Evolutionary conservation across 768 basidiomycete genomes (phyloP), one percentile per base, ranked within the genome.

Genomic region (Mycena leptocephala): DNA sequence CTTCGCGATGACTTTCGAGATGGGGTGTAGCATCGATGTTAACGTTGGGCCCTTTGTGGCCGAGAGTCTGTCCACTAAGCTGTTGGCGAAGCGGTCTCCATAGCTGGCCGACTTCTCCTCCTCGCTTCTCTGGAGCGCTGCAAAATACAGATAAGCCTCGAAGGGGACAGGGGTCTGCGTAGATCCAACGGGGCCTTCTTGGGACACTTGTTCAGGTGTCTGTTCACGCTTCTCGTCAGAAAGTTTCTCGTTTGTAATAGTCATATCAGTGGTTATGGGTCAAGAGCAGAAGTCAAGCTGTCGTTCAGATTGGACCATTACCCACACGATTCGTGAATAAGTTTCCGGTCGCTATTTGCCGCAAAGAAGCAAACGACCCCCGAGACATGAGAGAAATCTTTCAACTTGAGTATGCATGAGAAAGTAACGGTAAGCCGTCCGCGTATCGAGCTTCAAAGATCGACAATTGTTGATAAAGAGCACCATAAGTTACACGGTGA

Each of bases 131-230:
- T 87, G 86, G 30, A 87, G 69, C 1, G 85, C 85, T 1, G 85
- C 84, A 63, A 84, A 86, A 76, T 86, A 83, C 11, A 86, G 81
- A 70, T 83, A 87, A 14, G 87, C 86, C 75, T 88, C 86, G 69
- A 86, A 86, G 24, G 81, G 78, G 33, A 80, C 67, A 11, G 48
- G 2, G 20, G 59, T 24, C 10, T 37, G 63, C 13, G 64, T 39
- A 26, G 53, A 55, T 30, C 7, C 64, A 37, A 24, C 28, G 28
- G 63, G 18, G 10, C 20, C 66, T 37, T 68, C 41, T 43, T 56
- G 39, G 22, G 65, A 74, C 16, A 16, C 33, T 30, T 33, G 33
- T 59, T 43, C 16, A 53, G 59, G 35, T 37, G 22, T 32, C 4
- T 56, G 46, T 18, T 6, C 2, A 56, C 7, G 55, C 55, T 70